Evolutionary conservation across 352 stramenopile genomes (phyloP).

Genomic region (Phytophthora syringae): DNA sequence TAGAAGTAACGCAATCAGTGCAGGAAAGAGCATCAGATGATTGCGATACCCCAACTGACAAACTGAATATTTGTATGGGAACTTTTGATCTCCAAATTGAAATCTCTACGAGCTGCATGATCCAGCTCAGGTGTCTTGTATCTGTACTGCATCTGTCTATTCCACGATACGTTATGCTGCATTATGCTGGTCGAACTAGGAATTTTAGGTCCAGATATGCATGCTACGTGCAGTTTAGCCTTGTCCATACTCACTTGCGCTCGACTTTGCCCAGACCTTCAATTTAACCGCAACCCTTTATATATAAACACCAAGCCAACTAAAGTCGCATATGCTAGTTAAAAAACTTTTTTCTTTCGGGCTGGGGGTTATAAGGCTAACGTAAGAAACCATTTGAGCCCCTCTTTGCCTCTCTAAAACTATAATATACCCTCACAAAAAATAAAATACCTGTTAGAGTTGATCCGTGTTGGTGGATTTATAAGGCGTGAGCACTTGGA

Average conservation of each 20-base stretch:
- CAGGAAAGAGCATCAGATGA: neutral
- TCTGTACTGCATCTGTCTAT: neutral
- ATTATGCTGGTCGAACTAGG: neutral
- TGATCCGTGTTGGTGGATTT: too few relatives aligned
- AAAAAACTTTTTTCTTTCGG: neutral
- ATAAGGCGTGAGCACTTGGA: too few relatives aligned
- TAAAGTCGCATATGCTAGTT: neutral
- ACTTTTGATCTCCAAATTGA: conserved; percentile 2
- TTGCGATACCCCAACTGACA: neutral
- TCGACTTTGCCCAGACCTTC: neutral
- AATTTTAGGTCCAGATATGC: neutral
- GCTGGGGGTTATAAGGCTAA: too few relatives aligned
- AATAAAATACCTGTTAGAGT: too few relatives aligned
- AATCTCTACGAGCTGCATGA: neutral
- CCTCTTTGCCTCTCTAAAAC: too few relatives aligned
- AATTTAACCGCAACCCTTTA: neutral
- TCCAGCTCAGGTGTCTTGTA: neutral
- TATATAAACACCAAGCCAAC: neutral
- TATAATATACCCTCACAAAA: too few relatives aligned
- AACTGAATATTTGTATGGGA: conserved; percentile 1
- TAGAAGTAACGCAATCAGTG: too few relatives aligned
- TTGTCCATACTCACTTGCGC: neutral
- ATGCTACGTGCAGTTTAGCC: neutral
- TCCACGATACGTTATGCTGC: neutral
- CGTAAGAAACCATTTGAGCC: too few relatives aligned